Percentiles rank a stretch among this genome's conserved stretches.
These are phyloP conservation scores for Phalaenopsis aphrodite DNA, from an alignment of 106 monocot species.

Conservation along the genomic window DNA sequence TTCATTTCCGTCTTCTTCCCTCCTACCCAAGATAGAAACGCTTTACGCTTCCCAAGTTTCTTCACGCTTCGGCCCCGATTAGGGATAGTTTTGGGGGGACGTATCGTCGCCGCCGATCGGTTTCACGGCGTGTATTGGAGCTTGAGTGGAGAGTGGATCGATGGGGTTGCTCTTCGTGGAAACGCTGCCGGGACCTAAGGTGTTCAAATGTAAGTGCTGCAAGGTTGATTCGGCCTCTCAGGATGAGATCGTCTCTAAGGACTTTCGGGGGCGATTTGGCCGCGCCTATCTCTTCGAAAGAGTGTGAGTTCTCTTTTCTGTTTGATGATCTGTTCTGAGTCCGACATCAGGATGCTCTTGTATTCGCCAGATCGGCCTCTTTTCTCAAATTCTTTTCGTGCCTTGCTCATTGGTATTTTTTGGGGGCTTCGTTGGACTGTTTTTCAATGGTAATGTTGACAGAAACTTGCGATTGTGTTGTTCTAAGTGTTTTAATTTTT, in stretches of 20 bases:
- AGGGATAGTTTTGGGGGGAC: background rate
- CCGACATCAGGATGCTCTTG: background rate
- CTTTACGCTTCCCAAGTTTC: background rate
- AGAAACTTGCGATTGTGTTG: no score
- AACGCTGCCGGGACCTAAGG: constrained; percentile 44
- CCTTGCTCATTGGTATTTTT: no score
- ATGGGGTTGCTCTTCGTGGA: constrained; percentile 72
- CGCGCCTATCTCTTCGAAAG: constrained; percentile 57
- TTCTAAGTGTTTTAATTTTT: no score
- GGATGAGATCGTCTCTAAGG: constrained; percentile 65
- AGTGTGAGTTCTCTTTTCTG: constrained; percentile 30
- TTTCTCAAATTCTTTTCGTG: background rate
- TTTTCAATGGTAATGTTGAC: background rate
- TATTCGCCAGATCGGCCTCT: background rate
- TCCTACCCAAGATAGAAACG: background rate
- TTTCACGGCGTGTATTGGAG: constrained; percentile 4
- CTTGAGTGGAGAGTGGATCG: background rate
- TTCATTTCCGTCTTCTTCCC: background rate
- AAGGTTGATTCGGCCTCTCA: constrained; percentile 46
- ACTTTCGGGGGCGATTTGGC: constrained; percentile 56
- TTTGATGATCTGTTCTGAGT: background rate
- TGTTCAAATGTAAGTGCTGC: constrained; percentile 66
- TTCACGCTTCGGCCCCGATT: background rate
- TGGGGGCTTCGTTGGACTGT: background rate
- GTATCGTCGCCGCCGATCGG: background rate